Percentiles rank a stretch among this genome's conserved stretches.
Conservation (phyloP, 805 yeast species). For the Scheffersomyces coipomensis region DNA sequence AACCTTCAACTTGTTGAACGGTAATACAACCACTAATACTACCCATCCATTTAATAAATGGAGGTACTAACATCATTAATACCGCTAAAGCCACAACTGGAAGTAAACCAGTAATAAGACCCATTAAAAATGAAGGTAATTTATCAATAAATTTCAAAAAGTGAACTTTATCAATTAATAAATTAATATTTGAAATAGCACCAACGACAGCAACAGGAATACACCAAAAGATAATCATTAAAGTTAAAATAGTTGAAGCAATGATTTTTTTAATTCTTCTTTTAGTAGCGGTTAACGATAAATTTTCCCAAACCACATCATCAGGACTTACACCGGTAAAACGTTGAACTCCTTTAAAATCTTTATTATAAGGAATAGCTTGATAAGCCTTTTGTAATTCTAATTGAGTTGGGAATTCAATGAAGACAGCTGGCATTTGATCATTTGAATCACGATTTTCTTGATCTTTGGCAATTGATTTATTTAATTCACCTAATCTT, state of each 20-base stretch:
- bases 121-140: constrained; percentile 53
- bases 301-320: constrained; percentile 82
- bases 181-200: constrained; percentile 64
- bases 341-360: constrained; percentile 47
- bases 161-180: constrained; percentile 50
- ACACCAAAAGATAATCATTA: constrained; percentile 67
- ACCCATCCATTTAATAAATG: constrained; percentile 67
- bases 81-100: constrained; percentile 67
- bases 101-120: constrained; percentile 64
- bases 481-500: constrained; percentile 66
- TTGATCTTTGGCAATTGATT: constrained; percentile 61
- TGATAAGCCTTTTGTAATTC: constrained; percentile 90
- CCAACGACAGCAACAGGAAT: constrained; percentile 80
- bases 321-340: constrained; percentile 71
- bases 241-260: constrained; percentile 63
- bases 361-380: constrained; percentile 59
- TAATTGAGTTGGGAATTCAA: constrained; percentile 79
- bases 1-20: constrained; percentile 67
- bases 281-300: constrained; percentile 54
- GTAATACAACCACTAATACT: constrained; percentile 71
- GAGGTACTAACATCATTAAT: constrained; percentile 66
- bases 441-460: constrained; percentile 47
- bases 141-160: constrained; percentile 57
- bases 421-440: constrained; percentile 66
- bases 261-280: constrained; percentile 56